A percentile compares a stretch with the other conserved stretches of the same genome.
Conservation (phyloP, 2,329 filamentous ascomycete species). For the Exophiala viscosa region DNA sequence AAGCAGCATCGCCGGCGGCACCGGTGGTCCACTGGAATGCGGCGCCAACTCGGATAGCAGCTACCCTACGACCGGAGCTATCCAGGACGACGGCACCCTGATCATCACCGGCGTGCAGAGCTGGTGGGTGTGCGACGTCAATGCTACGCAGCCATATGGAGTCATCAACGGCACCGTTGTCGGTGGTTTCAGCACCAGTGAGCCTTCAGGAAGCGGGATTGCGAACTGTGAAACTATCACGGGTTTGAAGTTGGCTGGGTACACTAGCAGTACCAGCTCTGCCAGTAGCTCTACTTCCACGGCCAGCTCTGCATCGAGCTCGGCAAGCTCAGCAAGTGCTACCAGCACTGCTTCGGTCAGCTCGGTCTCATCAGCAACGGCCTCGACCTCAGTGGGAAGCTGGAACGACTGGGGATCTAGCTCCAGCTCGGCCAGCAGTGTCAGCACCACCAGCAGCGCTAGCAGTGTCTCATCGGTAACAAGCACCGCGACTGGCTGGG, state of each 20-base stretch:
- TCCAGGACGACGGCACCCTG: background rate
- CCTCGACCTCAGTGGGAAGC: too few relatives aligned
- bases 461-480: too few relatives aligned
- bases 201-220: background rate
- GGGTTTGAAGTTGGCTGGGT: background rate
- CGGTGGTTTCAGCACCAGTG: background rate
- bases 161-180: slow-evolving; percentile 2
- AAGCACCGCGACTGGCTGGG: too few relatives aligned
- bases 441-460: too few relatives aligned
- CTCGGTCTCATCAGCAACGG: too few relatives aligned
- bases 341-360: too few relatives aligned
- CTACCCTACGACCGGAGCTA: background rate
- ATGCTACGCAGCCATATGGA: slow-evolving; percentile 1
- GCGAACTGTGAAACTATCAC: background rate
- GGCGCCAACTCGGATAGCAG: background rate
- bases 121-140: slow-evolving; percentile 5
- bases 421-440: too few relatives aligned
- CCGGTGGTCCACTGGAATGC: background rate
- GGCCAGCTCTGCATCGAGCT: too few relatives aligned
- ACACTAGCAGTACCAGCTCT: background rate
- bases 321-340: too few relatives aligned
- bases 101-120: background rate
- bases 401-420: too few relatives aligned
- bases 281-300: too few relatives aligned
- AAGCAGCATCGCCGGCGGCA: background rate